phyloP scores from a whole-genome alignment of 208 protist species.

The Sergeia podlipaevii region DNA sequence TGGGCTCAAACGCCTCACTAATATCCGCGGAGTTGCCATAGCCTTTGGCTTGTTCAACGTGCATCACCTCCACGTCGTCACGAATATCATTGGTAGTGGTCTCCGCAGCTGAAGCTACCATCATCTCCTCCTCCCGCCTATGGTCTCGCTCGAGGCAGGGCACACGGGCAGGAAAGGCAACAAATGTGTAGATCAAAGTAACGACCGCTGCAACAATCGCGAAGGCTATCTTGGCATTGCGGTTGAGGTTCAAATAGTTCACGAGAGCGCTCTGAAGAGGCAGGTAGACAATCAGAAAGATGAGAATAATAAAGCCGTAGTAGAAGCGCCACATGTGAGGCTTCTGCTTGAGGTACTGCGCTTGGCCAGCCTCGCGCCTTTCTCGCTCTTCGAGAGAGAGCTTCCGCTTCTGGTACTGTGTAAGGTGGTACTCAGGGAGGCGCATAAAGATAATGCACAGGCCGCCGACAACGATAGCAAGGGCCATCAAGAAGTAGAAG shows the following conservation, averaged over 20 bases:
- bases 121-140: background rate
- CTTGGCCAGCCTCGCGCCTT: conserved; percentile 17
- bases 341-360: conserved; percentile 37
- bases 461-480: conserved; percentile 16
- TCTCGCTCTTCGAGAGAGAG: conserved; percentile 30
- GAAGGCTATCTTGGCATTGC: conserved; percentile 21
- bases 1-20: background rate
- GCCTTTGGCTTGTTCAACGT: background rate
- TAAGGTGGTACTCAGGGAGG: conserved; percentile 49
- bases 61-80: no score
- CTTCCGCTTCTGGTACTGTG: conserved; percentile 23
- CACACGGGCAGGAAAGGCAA: conserved; percentile 28
- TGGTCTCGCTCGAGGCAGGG: background rate
- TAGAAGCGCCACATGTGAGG: conserved; percentile 41
- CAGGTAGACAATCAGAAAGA: conserved; percentile 47
- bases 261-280: conserved; percentile 32
- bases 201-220: conserved; percentile 32
- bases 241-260: conserved; percentile 27
- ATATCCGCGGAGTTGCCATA: background rate
- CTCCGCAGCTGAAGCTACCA: background rate
- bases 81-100: background rate
- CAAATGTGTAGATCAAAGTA: conserved; percentile 17
- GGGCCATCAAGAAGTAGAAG: conserved; percentile 49
- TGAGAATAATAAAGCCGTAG: conserved; percentile 33
- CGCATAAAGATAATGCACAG: conserved; percentile 35